phyloP scores from a whole-genome alignment of 768 basidiomycete species.

The Lactarius trivialis region DNA sequence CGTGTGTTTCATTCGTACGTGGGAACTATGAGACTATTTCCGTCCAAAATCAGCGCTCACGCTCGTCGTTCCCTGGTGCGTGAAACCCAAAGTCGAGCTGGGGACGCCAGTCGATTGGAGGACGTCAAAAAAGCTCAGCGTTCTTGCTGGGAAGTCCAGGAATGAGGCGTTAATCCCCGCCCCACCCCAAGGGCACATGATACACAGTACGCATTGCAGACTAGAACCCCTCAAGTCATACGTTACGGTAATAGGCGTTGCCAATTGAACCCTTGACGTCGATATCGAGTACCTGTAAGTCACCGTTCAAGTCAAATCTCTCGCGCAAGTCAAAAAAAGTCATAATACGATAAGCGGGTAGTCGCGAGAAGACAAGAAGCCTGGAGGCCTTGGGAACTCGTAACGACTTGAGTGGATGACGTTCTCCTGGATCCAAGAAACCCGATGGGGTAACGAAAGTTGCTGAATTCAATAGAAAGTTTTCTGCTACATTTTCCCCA shows the following conservation, averaged over 20 bases:
- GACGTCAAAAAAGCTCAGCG: constrained; percentile 7
- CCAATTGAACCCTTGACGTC: background rate
- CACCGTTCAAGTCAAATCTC: background rate
- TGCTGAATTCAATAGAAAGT: background rate
- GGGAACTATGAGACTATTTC: background rate
- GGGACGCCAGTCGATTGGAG: constrained; percentile 6
- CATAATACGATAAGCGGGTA: background rate
- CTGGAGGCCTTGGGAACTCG: background rate
- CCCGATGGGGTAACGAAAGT: background rate
- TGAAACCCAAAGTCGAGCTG: background rate
- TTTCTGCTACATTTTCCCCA: background rate
- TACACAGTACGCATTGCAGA: background rate
- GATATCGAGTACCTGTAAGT: background rate
- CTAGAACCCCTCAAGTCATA: background rate
- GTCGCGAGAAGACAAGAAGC: background rate
- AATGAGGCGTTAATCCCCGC: constrained; percentile 18
- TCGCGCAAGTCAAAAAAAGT: background rate
- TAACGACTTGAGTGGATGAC: background rate
- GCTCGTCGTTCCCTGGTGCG: background rate
- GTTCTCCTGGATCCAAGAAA: background rate
- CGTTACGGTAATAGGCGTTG: background rate
- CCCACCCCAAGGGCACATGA: background rate
- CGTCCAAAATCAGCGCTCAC: background rate
- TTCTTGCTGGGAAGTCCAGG: constrained; percentile 12
- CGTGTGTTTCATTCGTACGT: background rate